Evolutionary conservation across 1,284 basidiomycete species (phyloP).

Genomic region (Rhodotorula glutinis): DNA sequence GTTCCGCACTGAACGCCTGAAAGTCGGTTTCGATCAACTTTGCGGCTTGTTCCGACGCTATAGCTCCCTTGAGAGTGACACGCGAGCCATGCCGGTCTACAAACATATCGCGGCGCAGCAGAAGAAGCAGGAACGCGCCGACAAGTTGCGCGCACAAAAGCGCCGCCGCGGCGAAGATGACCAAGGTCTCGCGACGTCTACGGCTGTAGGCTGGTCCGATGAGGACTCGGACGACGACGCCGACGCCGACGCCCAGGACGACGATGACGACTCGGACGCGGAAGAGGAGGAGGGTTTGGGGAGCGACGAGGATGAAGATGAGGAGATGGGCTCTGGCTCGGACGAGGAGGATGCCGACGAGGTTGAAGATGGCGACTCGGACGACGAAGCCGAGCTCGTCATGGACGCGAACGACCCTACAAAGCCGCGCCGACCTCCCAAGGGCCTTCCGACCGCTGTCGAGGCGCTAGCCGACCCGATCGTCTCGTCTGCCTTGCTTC

Average conservation of each 20-base stretch:
- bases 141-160: constrained; percentile 15
- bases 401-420: constrained; percentile 12
- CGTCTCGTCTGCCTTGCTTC: constrained; percentile 11
- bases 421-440: constrained; percentile 20
- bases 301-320: not conserved
- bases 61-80: no score
- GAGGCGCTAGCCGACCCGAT: constrained; percentile 30
- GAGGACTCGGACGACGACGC: constrained; percentile 10
- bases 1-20: no score
- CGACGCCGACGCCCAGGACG: not conserved
- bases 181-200: constrained; percentile 3
- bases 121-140: constrained; percentile 23
- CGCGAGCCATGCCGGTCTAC: constrained; percentile 24
- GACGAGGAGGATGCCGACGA: constrained; percentile 16
- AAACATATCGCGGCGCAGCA: constrained; percentile 31
- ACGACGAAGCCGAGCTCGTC: constrained; percentile 13
- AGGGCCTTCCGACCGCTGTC: constrained; percentile 27
- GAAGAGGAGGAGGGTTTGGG: no score
- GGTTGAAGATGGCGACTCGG: not conserved
- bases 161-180: constrained; percentile 28
- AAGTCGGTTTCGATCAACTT: no score
- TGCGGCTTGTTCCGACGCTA: no score
- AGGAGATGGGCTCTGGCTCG: constrained; percentile 1
- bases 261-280: not conserved
- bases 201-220: not conserved